phyloP scores from a whole-genome alignment of 331 rosid genomes.

The Quercus tomentella region DNA sequence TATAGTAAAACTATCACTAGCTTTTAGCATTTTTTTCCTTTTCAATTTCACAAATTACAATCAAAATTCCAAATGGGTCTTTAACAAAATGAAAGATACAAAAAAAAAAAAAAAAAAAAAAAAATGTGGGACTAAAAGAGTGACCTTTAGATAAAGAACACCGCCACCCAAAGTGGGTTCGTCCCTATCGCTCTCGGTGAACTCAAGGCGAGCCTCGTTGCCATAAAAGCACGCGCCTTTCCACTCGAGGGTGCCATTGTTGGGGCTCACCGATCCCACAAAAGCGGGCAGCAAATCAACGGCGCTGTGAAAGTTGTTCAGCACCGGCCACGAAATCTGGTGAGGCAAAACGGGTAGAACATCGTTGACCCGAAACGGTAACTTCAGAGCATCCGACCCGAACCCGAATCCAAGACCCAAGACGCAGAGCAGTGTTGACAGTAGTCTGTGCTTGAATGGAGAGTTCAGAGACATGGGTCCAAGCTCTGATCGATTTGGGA shows the following conservation, averaged over 20 bases:
- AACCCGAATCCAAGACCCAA: slow-evolving; percentile 10
- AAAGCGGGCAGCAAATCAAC: slow-evolving; percentile 81
- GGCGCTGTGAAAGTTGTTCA: slow-evolving; percentile 74
- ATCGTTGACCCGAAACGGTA: slow-evolving; percentile 68
- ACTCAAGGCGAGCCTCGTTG: slow-evolving; percentile 60
- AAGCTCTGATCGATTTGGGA: too few species aligned
- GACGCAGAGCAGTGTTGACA: neutral
- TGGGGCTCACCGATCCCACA: slow-evolving; percentile 69
- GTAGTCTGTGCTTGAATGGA: neutral
- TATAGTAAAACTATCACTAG: too few species aligned
- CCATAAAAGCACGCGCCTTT: slow-evolving; percentile 76
- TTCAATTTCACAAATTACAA: too few species aligned
- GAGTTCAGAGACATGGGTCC: neutral
- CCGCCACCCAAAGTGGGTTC: slow-evolving; percentile 67
- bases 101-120: too few species aligned
- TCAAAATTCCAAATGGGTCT: too few species aligned
- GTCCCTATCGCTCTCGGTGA: slow-evolving; percentile 34
- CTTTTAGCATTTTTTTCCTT: too few species aligned
- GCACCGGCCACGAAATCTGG: slow-evolving; percentile 82
- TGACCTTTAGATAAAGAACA: slow-evolving; percentile 73
- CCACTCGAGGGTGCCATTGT: slow-evolving; percentile 57
- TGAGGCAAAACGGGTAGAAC: slow-evolving; percentile 80
- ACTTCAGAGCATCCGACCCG: slow-evolving; percentile 41
- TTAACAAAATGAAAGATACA: too few species aligned
- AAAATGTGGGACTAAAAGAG: neutral